Evolutionary conservation across 2,329 filamentous ascomycete species (phyloP).

Genomic region (Xylariaceae sp.): DNA sequence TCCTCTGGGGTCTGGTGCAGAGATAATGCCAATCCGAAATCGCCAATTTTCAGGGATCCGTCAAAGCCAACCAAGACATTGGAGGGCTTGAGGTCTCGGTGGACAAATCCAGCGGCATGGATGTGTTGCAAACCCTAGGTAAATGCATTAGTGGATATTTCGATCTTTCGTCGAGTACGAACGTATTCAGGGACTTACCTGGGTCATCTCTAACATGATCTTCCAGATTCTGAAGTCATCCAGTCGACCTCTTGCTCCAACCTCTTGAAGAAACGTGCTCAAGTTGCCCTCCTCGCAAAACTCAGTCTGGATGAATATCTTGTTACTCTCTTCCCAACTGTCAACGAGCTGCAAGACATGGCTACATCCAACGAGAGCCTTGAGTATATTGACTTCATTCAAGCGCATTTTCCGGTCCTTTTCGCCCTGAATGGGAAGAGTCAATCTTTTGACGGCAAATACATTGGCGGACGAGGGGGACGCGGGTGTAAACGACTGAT

Average conservation of each 20-base stretch:
- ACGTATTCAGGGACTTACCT: slow-evolving; percentile 54
- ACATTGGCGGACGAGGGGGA: slow-evolving; percentile 55
- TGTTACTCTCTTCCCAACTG: slow-evolving; percentile 78
- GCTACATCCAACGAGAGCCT: slow-evolving; percentile 70
- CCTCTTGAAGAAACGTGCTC: slow-evolving; percentile 75
- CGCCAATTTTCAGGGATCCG: slow-evolving; percentile 76
- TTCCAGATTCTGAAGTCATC: slow-evolving; percentile 99
- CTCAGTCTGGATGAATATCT: slow-evolving; percentile 96
- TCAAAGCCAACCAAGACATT: slow-evolving; percentile 80
- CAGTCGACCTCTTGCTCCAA: slow-evolving; percentile 76
- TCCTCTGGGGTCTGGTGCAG: slow-evolving; percentile 24
- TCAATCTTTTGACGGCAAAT: slow-evolving; percentile 92
- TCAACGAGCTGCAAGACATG: slow-evolving; percentile 81
- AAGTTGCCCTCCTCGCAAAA: slow-evolving; percentile 93
- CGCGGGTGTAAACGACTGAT: slow-evolving; percentile 45
- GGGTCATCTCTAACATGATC: slow-evolving; percentile 77
- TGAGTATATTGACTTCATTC: slow-evolving; percentile 75
- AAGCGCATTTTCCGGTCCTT: slow-evolving; percentile 79
- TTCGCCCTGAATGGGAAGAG: slow-evolving; percentile 69
- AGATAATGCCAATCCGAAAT: slow-evolving; percentile 73
- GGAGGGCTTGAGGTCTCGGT: slow-evolving; percentile 79
- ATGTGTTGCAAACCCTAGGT: slow-evolving; percentile 79
- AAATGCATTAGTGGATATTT: slow-evolving; percentile 1
- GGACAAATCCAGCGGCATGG: slow-evolving; percentile 80
- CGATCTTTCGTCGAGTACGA: neutral